Evolutionary conservation across 306 rosid genomes (phyloP), one percentile per base, ranked within the genome.

Genomic region (Biancaea sappan): DNA sequence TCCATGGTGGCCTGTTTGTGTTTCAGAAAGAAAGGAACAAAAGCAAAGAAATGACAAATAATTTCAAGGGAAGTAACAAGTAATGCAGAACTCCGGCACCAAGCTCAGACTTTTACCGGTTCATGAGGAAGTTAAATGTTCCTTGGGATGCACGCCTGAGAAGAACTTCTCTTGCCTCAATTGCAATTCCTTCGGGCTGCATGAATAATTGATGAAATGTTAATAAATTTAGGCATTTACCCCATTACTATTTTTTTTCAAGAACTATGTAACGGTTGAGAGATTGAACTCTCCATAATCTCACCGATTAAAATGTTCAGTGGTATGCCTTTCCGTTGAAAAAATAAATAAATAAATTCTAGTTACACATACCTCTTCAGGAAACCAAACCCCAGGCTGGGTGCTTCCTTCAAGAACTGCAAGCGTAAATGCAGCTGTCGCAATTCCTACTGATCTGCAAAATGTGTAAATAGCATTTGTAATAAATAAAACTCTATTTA

Each of bases 381-480:
- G 98, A 75, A 94, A 94, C 98, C 98, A 91, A 74, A 94, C 92
- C 60, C 98, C 98, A 28, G 98, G 96, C 63, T 91, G 84, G 32
- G 96, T 89, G 81, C 88, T 91, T 74, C 97, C 98, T 86, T 94
- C 97, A 57, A 94, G 93, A 78, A 94, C 68, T 43, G 97, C 96
- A 71, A 94, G 83, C 73, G 82, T 96, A 85, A 94, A 91, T 76
- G 98, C 98, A 56, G 96, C 88, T 48, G 90, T 83, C 29, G 97
- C 56, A 71, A 6, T 26, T 84, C 98, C 98, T 38, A 89, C 98
- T 68, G 90, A 86, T 69, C 98, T 94, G 85, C 60, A 81, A 73
- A 60, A 46, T 47, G 62, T 1, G 77, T 69, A 76, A 32, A 32
- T 24, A 35, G 48, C 35, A 61, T 66, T 43, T 38, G 65, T 76